Conservation (phyloP, 305 asterid species). For the Andrographis paniculata region DNA sequence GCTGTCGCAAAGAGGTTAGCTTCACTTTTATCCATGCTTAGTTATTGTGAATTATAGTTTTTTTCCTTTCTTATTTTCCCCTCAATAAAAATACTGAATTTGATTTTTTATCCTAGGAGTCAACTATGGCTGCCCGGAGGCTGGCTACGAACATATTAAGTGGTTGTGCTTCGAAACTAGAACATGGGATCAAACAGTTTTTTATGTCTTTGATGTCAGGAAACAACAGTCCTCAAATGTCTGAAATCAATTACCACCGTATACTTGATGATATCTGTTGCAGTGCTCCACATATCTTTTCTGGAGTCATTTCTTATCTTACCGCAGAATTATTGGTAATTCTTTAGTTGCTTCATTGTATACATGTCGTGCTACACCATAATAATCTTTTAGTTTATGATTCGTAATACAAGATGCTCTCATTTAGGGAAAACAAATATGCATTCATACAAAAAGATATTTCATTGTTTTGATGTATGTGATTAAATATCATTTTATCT, state of each 20-base stretch:
- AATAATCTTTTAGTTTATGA: neutral
- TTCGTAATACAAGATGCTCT: neutral
- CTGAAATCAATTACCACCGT: constrained; percentile 60
- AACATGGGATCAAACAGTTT: constrained; percentile 78
- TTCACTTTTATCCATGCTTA: constrained; percentile 12
- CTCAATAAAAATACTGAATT: constrained; percentile 13
- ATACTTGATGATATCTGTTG: constrained; percentile 71
- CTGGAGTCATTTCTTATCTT: constrained; percentile 87
- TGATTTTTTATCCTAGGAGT: constrained; percentile 43
- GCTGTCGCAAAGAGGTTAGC: constrained; percentile 61
- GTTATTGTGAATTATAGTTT: constrained; percentile 17
- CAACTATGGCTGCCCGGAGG: constrained; percentile 60
- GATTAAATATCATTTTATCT: too few species aligned
- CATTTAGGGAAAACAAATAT: too few species aligned
- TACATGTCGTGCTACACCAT: constrained; percentile 3
- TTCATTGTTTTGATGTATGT: too few species aligned
- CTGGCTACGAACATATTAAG: constrained; percentile 81
- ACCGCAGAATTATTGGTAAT: constrained; percentile 94
- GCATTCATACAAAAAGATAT: too few species aligned
- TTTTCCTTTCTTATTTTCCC: constrained; percentile 7
- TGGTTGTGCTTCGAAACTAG: constrained; percentile 76
- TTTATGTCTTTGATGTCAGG: constrained; percentile 84
- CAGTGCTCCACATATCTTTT: constrained; percentile 79
- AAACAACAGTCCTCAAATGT: constrained; percentile 44
- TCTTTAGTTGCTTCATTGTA: constrained; percentile 19